Percentiles rank a stretch among this genome's conserved stretches.
phyloP scores from a whole-genome alignment of 2,329 filamentous ascomycete genomes.

The Ascochyta rabiei region DNA sequence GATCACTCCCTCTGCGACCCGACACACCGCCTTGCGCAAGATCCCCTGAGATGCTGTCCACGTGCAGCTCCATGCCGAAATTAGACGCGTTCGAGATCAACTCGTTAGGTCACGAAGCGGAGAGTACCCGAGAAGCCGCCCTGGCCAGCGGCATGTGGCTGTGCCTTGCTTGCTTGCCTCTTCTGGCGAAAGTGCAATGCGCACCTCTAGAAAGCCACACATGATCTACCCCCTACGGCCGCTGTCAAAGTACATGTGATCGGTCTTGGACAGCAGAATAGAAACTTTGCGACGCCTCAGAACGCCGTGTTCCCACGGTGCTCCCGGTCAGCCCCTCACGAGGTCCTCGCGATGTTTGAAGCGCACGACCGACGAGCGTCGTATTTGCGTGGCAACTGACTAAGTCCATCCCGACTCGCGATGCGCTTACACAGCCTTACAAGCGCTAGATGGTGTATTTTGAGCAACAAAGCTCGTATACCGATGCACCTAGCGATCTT shows the following conservation, averaged over 20 bases:
- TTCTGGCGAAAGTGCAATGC: slow-evolving; percentile 13
- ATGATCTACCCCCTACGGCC: slow-evolving; percentile 6
- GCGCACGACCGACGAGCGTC: slow-evolving; percentile 33
- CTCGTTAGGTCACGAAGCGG: slow-evolving; percentile 34
- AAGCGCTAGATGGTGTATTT: slow-evolving; percentile 16
- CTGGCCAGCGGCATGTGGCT: slow-evolving; percentile 16
- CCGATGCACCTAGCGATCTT: not conserved
- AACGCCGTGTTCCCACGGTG: not conserved
- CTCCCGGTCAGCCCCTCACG: slow-evolving; percentile 8
- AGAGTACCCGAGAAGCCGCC: slow-evolving; percentile 17
- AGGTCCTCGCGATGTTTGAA: slow-evolving; percentile 22
- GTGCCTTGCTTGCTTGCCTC: slow-evolving; percentile 10
- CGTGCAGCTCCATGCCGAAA: slow-evolving; percentile 38
- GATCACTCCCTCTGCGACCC: slow-evolving; percentile 19
- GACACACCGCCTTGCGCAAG: slow-evolving; percentile 31
- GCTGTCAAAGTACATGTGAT: slow-evolving; percentile 19
- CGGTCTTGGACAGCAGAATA: slow-evolving; percentile 5
- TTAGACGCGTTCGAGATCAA: slow-evolving; percentile 33
- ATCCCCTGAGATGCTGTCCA: slow-evolving; percentile 27
- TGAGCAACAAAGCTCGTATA: slow-evolving; percentile 11
- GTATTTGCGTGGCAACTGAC: slow-evolving; percentile 31
- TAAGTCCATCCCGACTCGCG: slow-evolving; percentile 11
- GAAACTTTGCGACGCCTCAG: slow-evolving; percentile 13
- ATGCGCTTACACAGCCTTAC: slow-evolving; percentile 25
- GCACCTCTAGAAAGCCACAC: slow-evolving; percentile 9